Evolutionary conservation across 1,284 basidiomycete species (phyloP).

Genomic region (Pterulicium gracile): DNA sequence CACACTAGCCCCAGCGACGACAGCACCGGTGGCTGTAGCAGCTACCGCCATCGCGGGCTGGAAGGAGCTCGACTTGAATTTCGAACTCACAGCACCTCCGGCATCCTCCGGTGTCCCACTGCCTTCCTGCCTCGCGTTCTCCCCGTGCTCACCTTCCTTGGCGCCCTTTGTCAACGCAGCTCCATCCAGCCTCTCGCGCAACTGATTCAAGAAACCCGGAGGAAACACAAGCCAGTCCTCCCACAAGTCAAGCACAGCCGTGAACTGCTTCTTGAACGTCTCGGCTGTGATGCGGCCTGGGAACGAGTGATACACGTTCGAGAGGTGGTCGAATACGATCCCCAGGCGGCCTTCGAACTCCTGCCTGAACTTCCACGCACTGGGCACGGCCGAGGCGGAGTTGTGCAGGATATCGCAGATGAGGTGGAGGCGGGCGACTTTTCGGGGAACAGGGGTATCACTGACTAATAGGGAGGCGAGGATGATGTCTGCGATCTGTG

Average conservation of each 20-base stretch:
- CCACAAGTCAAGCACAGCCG: conserved; percentile 83
- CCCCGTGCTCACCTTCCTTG: conserved; percentile 16
- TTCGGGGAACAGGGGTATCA: conserved; percentile 87
- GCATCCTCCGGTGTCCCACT: conserved; percentile 20
- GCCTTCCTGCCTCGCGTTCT: conserved; percentile 21
- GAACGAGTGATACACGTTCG: conserved; percentile 86
- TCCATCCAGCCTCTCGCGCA: conserved; percentile 67
- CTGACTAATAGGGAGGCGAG: conserved; percentile 77
- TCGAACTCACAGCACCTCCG: conserved; percentile 32
- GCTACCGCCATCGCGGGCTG: conserved; percentile 42
- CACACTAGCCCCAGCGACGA: not conserved
- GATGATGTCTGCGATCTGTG: conserved; percentile 78
- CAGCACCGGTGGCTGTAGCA: conserved; percentile 14
- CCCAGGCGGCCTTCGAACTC: conserved; percentile 84
- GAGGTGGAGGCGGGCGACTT: conserved; percentile 88
- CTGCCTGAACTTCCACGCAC: conserved; percentile 90
- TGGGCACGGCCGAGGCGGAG: conserved; percentile 77
- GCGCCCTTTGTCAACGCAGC: conserved; percentile 16
- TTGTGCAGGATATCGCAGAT: conserved; percentile 98
- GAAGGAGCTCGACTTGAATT: conserved; percentile 75
- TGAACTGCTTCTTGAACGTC: conserved; percentile 86
- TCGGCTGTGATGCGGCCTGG: conserved; percentile 90
- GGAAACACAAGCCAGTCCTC: conserved; percentile 93
- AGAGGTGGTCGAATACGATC: conserved; percentile 87
- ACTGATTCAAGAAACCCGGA: conserved; percentile 66